Percentiles rank a stretch among this genome's conserved stretches.
phyloP scores from a whole-genome alignment of 2,329 filamentous ascomycete genomes.

The Cercospora berteroae region DNA sequence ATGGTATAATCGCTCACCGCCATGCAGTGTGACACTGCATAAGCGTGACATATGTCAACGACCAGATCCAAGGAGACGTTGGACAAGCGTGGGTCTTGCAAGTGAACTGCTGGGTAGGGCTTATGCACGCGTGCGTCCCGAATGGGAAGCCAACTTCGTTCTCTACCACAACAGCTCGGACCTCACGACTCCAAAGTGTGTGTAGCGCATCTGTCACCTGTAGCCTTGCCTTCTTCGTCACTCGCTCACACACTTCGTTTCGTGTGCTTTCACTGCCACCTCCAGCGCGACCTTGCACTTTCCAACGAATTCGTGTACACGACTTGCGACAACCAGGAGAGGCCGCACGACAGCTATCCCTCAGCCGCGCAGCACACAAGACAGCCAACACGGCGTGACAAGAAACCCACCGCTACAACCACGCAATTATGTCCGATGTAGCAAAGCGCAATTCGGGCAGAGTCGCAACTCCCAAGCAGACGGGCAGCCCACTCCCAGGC shows the following conservation, averaged over 20 bases:
- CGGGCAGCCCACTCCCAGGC: constrained; percentile 42
- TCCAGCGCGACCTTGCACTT: neutral
- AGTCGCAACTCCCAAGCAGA: constrained; percentile 52
- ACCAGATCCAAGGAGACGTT: neutral
- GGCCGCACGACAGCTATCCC: neutral
- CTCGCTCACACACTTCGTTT: neutral
- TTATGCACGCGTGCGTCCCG: neutral
- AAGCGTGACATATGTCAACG: neutral
- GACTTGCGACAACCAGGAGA: neutral
- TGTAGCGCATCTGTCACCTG: neutral
- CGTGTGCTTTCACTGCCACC: neutral
- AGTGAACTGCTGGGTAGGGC: too few species aligned
- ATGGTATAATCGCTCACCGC: too few species aligned
- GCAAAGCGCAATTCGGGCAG: constrained; percentile 57
- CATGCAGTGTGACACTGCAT: too few species aligned
- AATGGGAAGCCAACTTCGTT: constrained; percentile 4
- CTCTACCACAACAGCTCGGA: neutral
- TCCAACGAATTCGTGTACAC: neutral
- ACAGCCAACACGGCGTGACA: neutral
- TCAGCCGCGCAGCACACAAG: neutral
- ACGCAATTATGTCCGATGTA: constrained; percentile 52
- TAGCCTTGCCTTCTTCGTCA: neutral
- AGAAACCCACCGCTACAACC: neutral
- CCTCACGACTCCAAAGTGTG: neutral
- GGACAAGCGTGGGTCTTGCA: neutral